Conservation (phyloP, 2,329 filamentous ascomycete species). For the Hypoxylon sp. region DNA sequence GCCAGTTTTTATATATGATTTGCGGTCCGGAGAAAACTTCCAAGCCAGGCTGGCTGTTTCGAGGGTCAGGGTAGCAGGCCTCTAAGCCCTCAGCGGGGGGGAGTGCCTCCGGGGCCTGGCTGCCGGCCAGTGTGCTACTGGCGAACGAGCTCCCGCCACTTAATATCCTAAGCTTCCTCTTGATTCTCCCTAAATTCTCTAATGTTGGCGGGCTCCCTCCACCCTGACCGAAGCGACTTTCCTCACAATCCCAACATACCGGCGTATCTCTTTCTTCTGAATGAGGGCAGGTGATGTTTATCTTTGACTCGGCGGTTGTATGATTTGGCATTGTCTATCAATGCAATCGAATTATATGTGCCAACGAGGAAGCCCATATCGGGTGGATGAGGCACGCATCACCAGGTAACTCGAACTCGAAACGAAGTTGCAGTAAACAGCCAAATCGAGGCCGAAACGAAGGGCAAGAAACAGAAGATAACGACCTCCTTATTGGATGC, state of each 20-base stretch:
- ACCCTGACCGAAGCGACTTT: slow-evolving; percentile 12
- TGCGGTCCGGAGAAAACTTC: slow-evolving; percentile 44
- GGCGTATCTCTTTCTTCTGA: slow-evolving; percentile 25
- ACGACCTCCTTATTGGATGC: background rate
- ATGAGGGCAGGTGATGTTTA: slow-evolving; percentile 19
- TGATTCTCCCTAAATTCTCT: slow-evolving; percentile 1
- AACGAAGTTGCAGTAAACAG: background rate
- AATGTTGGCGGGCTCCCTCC: slow-evolving; percentile 10
- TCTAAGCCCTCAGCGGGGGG: slow-evolving; percentile 47
- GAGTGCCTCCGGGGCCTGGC: slow-evolving; percentile 41
- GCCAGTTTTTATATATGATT: slow-evolving; percentile 38
- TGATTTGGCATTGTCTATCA: slow-evolving; percentile 21
- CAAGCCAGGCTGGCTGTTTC: slow-evolving; percentile 41
- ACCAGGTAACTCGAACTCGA: background rate
- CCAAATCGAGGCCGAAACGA: background rate
- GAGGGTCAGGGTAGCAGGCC: slow-evolving; percentile 30
- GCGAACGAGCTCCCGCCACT: background rate
- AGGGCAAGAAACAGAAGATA: slow-evolving; percentile 3
- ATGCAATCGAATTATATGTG: slow-evolving; percentile 1
- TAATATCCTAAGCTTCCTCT: slow-evolving; percentile 36
- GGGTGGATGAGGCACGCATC: slow-evolving; percentile 13
- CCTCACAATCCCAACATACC: slow-evolving; percentile 33
- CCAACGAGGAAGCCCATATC: slow-evolving; percentile 11
- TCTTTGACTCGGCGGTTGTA: slow-evolving; percentile 10
- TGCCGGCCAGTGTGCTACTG: slow-evolving; percentile 6